A percentile compares a stretch with the other conserved stretches of the same genome.
Conservation (phyloP, 2,329 filamentous ascomycete genomes). For the Fusarium sp. region DNA sequence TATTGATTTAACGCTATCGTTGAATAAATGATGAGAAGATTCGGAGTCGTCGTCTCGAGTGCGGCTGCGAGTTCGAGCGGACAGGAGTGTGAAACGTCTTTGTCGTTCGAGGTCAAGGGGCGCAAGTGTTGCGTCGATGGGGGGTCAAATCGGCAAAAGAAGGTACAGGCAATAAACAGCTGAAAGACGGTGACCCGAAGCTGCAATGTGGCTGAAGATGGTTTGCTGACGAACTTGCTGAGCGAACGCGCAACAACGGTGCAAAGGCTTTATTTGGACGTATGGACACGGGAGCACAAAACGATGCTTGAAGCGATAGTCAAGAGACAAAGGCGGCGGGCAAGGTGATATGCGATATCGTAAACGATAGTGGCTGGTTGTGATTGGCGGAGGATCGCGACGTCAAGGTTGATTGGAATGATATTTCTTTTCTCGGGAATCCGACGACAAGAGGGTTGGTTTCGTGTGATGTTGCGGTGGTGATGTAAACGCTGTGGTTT, state of each 20-base stretch:
- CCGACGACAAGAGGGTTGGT: conserved; percentile 41
- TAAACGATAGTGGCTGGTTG: conserved; percentile 34
- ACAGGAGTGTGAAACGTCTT: conserved; percentile 35
- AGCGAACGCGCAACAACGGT: conserved; percentile 35
- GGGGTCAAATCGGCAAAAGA: conserved; percentile 23
- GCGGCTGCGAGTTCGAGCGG: conserved; percentile 28
- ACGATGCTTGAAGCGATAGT: conserved; percentile 41
- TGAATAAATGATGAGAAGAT: conserved; percentile 11
- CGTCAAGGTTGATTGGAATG: conserved; percentile 22
- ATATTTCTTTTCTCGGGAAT: conserved; percentile 35
- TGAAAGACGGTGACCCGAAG: conserved; percentile 25
- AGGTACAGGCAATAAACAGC: conserved; percentile 28
- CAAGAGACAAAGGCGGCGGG: conserved; percentile 37
- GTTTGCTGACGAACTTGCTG: conserved; percentile 33
- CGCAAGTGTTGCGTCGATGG: conserved; percentile 40
- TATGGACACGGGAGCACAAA: conserved; percentile 45
- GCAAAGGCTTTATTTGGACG: conserved; percentile 32
- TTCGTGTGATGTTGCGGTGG: conserved; percentile 49
- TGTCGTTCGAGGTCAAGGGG: conserved; percentile 41
- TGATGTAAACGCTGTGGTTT: conserved; percentile 49
- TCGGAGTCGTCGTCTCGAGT: conserved; percentile 35
- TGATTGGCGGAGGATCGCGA: conserved; percentile 40
- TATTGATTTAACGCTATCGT: conserved; percentile 51
- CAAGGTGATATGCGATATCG: conserved; percentile 42
- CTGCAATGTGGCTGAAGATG: conserved; percentile 31